Evolutionary conservation across 306 rosid genomes (phyloP), one percentile per base, ranked within the genome.

Genomic region (Quillaja saponaria): DNA sequence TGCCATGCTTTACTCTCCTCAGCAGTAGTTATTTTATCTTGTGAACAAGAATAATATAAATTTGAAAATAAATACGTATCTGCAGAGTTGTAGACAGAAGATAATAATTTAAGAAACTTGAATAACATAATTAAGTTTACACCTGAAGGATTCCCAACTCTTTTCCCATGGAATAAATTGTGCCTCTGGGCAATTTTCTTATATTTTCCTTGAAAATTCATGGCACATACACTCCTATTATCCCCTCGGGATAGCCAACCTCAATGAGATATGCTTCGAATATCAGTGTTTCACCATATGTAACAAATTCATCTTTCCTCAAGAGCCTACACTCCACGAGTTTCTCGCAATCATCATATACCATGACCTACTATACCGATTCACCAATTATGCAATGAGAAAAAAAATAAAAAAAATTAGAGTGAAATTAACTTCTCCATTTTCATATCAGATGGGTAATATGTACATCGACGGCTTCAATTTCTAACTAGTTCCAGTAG

Each of bases 311-410:
- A 14, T 84, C 87, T 8, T 53, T 75, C 84, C 82, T 91, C 84
- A 84, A 69, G 31, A 84, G 9, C 64, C 84, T 76, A 66, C 90
- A 84, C 76, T 75, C 90, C 81, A 88, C 56, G 55, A 88, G 76
- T 42, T 82, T 86, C 59, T 79, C 80, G 78, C 77, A 72, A 58
- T 82, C 95, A 31, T 88, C 96, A 58, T 77, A 88, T 45, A 88
- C 84, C 75, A 47, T 8, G 28, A 83, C 64, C 98, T 86, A 75
- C 52, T 39, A 10, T 13, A 46, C 15, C 12, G 60, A 69, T 58
- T 67, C 42, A 38, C 42, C n/a, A n/a, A 16, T 10, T 25, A 39
- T 0, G 44, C 44, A 39, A 39, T 39, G 10, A 39, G 6, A 12
- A 7, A 7, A 7, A 8, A 39, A 8, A 39, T 39, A 39, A 8